phyloP scores from a whole-genome alignment of 805 yeast species.

The Yamadazyma akitaensis region DNA sequence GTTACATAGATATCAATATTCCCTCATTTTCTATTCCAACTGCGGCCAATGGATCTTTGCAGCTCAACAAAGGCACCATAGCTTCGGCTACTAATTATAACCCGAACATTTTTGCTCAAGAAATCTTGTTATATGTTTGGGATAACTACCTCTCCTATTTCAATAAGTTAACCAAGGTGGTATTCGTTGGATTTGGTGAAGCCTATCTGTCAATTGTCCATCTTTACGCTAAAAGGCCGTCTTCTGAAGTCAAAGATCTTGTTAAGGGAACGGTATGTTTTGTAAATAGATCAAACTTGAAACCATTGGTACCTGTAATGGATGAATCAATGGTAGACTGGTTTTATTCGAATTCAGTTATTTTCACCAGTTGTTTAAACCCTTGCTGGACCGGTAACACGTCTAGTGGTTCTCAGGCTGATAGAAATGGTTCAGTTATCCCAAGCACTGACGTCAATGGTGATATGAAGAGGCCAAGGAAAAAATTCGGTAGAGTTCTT shows the following conservation, averaged over 20 bases:
- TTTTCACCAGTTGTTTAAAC: slow-evolving; percentile 73
- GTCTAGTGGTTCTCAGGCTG: slow-evolving; percentile 17
- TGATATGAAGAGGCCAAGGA: slow-evolving; percentile 67
- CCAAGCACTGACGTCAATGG: slow-evolving; percentile 17
- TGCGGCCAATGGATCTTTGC: slow-evolving; percentile 25
- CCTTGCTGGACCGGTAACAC: slow-evolving; percentile 66
- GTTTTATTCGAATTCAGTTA: slow-evolving; percentile 82
- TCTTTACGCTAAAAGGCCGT: slow-evolving; percentile 74
- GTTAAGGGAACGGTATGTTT: slow-evolving; percentile 71
- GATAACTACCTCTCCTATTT: slow-evolving; percentile 84
- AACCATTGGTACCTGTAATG: slow-evolving; percentile 78
- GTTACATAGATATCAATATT: slow-evolving; percentile 79
- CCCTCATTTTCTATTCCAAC: slow-evolving; percentile 52
- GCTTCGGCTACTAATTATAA: slow-evolving; percentile 43
- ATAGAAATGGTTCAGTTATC: slow-evolving; percentile 17
- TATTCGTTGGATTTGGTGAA: slow-evolving; percentile 86
- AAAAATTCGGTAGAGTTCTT: slow-evolving; percentile 87
- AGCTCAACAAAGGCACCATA: slow-evolving; percentile 13
- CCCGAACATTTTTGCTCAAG: slow-evolving; percentile 69
- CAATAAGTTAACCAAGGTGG: slow-evolving; percentile 58
- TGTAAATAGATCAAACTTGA: slow-evolving; percentile 63
- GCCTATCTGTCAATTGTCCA: slow-evolving; percentile 85
- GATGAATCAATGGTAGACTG: slow-evolving; percentile 91
- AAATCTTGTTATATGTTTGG: slow-evolving; percentile 77
- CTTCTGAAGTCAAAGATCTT: slow-evolving; percentile 49